Evolutionary conservation across 225 moss, liverwort and hornwort species (phyloP), one percentile per base, ranked within the genome.

Genomic region (Marchantia polymorpha): DNA sequence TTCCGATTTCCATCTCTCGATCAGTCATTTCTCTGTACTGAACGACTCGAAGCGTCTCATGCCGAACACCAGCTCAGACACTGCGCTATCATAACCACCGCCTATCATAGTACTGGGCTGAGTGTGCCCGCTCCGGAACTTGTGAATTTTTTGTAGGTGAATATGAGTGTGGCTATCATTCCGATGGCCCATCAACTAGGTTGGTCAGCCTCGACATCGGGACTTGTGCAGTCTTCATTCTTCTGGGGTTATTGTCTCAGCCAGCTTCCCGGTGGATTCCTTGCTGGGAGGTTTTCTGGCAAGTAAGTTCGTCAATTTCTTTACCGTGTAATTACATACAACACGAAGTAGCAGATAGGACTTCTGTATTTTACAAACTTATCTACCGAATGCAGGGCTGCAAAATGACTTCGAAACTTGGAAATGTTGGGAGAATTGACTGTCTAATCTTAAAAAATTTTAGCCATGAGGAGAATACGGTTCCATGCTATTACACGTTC

Each of bases 131-230:
- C 10, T 10, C 46, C 9, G 46, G 19, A 46, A 7, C 20, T 69
- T 69, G 69, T 46, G 39, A 31, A 29, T 52, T 46, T 69, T 66
- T 12, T 61, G 30, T 88, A 97, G 96, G 97, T 99, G 76, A 99
- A 99, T 65, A 99, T 99, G 97, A 99, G 97, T 81, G 93, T 99
- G 59, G 97, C 97, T 27, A 86, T 99, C 71, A 99, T 99, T 83
- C 97, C 94, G 47, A 99, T 99, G 90, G 83, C 97, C 48, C 93
- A 90, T 67, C 90, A 99, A 74, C 84, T 93, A 77, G 97, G 97
- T 77, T 99, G 97, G 97, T 93, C 51, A 82, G 80, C 97, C 65
- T 90, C 97, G 65, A 92, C 88, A 27, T 86, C 94, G 66, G 97
- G 97, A 52, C 81, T 99, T 68, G 92, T 99, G 20, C 97, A 99